phyloP scores from a whole-genome alignment of 2,329 filamentous ascomycete genomes.

The Trichoderma sp. region DNA sequence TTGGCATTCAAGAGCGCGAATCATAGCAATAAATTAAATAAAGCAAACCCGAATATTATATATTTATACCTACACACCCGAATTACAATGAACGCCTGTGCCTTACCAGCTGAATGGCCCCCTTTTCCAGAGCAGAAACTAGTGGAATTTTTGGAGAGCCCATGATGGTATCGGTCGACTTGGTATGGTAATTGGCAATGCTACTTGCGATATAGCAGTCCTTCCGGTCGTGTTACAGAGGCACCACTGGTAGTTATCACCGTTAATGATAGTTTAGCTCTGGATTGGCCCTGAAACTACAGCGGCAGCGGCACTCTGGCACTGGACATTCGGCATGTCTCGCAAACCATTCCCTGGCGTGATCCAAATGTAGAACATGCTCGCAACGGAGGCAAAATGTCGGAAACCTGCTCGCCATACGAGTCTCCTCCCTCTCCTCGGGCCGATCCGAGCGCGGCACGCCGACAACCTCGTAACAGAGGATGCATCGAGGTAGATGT shows the following conservation, averaged over 20 bases:
- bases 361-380: slow-evolving; percentile 67
- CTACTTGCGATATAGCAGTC: neutral
- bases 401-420: slow-evolving; percentile 60
- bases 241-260: neutral
- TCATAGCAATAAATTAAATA: neutral
- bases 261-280: slow-evolving; percentile 54
- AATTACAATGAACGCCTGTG: neutral
- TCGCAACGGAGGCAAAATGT: slow-evolving; percentile 70
- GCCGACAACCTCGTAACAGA: slow-evolving; percentile 67
- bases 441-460: slow-evolving; percentile 62
- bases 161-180: neutral
- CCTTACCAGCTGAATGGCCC: neutral
- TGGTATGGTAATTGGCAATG: neutral
- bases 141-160: neutral
- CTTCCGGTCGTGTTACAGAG: neutral
- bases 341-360: slow-evolving; percentile 67
- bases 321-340: slow-evolving; percentile 67
- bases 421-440: slow-evolving; percentile 51
- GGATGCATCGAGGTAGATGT: slow-evolving; percentile 66
- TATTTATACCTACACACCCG: neutral
- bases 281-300: slow-evolving; percentile 61
- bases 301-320: slow-evolving; percentile 67
- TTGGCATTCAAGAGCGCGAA: slow-evolving; percentile 6
- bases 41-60: neutral
- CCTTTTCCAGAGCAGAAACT: neutral